Percentiles rank a stretch among this genome's conserved stretches.
These are phyloP conservation scores for Xylaria sp. DNA, from an alignment of 2,329 filamentous ascomycete species.

Conservation along the genomic window DNA sequence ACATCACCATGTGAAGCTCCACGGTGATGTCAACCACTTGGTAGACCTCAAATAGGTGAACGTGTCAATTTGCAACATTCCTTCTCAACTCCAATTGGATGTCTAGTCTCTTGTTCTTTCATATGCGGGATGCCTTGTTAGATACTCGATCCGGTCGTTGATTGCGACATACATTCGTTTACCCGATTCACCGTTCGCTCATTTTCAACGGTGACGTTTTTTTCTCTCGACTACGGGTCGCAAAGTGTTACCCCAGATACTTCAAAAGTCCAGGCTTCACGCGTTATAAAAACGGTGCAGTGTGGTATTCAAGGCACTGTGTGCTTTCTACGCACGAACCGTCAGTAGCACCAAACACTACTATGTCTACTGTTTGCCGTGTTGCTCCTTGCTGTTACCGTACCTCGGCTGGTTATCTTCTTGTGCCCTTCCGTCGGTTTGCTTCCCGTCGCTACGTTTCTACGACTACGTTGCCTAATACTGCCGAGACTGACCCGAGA, in stretches of 20 bases:
- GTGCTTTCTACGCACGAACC: slow-evolving; percentile 13
- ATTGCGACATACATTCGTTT: slow-evolving; percentile 7
- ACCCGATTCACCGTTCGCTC: not conserved
- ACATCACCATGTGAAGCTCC: not conserved
- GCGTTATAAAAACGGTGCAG: not conserved
- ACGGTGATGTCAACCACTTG: slow-evolving; percentile 22
- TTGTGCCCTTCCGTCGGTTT: slow-evolving; percentile 13
- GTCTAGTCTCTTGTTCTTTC: not conserved
- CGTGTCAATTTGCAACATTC: not conserved
- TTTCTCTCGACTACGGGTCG: not conserved
- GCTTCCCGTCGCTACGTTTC: slow-evolving; percentile 20
- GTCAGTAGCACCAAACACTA: not conserved
- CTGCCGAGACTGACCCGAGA: slow-evolving; percentile 52
- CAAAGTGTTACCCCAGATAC: not conserved
- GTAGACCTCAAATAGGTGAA: not conserved
- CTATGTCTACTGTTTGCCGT: slow-evolving; percentile 30
- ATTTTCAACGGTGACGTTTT: not conserved
- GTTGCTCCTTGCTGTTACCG: not conserved
- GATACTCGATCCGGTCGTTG: not conserved
- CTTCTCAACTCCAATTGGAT: not conserved
- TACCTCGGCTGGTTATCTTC: slow-evolving; percentile 6
- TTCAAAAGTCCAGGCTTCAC: not conserved
- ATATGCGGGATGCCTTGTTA: slow-evolving; percentile 1
- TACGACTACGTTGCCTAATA: slow-evolving; percentile 28
- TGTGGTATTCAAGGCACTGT: not conserved